Evolutionary conservation across 2,329 filamentous ascomycete genomes (phyloP), one percentile per base, ranked within the genome.

Genomic region (Verticillium albo-atrum): DNA sequence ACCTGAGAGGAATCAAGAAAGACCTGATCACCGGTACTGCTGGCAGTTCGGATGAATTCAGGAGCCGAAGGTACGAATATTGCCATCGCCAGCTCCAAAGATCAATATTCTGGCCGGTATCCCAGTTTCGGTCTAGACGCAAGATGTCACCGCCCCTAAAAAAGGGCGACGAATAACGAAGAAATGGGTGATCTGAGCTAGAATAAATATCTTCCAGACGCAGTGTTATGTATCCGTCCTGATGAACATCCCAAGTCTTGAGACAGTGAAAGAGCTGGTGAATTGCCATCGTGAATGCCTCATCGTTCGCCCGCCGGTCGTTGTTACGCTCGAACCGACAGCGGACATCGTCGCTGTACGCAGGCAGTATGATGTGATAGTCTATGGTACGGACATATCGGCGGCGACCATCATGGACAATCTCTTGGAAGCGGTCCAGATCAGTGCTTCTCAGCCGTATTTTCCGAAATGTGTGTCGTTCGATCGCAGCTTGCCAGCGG

Each of bases 211-310:
- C 37, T 47, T 23, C n/a, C 6, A 47, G 37, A 10, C 37, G 37
- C 20, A 23, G 37, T 9, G 10, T 20, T 6, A 47, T 47, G n/a
- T 47, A 23, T 6, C 37, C 37, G n/a, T 47, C 37, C 23, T 20
- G 9, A 23, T 23, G 37, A 47, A 23, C 52, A 6, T 67, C 64
- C 66, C 66, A 68, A 5, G 55, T 51, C 35, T 61, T 60, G 4
- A 65, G 53, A 27, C 63, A 57, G 28, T 54, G 17, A 26, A 67
- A 64, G 27, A 68, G 61, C n/a, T 35, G n/a, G 32, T 60, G 57
- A 30, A 68, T 59, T 6, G 65, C 63, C 35, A 54, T 34, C 20
- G 65, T 66, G 27, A 67, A 68, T 28, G 57, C 63, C 54, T 63
- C 55, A 47, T 68, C 58, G 54, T 68, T 68, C 47, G 58, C 60